These are phyloP conservation scores for Tilletia horrida DNA, from an alignment of 1,284 basidiomycete species.

Conservation along the genomic window DNA sequence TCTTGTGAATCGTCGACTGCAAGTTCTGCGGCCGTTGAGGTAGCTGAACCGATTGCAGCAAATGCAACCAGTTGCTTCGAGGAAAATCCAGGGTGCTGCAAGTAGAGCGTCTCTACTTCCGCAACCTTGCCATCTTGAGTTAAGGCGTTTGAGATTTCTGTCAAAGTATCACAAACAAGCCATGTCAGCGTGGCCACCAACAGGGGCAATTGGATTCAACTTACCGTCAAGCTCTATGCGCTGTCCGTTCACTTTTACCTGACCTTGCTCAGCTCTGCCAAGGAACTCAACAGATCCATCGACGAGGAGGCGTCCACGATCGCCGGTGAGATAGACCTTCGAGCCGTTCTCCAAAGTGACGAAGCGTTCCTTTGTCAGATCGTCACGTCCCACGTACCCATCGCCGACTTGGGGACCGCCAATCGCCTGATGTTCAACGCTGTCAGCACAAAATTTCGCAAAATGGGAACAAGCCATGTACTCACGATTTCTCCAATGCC, in stretches of 20 bases:
- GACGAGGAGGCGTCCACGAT: constrained; percentile 47
- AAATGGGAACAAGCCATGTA: not conserved
- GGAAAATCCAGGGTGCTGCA: constrained; percentile 42
- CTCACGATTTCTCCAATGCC: constrained; percentile 42
- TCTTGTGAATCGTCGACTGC: not conserved
- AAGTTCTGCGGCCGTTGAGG: not conserved
- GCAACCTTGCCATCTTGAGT: constrained; percentile 27
- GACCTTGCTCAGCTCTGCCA: constrained; percentile 46
- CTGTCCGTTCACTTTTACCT: constrained; percentile 54
- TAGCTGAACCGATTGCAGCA: not conserved
- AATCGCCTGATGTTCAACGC: constrained; percentile 27
- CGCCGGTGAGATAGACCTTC: constrained; percentile 51
- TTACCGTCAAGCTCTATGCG: constrained; percentile 49
- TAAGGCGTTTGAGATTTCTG: constrained; percentile 41
- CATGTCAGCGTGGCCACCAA: constrained; percentile 7
- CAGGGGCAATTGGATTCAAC: not conserved
- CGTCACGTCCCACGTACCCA: constrained; percentile 44
- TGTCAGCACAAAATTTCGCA: constrained; percentile 2
- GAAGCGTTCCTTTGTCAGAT: constrained; percentile 45
- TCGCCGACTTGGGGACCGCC: constrained; percentile 52
- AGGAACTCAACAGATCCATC: constrained; percentile 48
- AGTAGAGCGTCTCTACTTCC: constrained; percentile 44
- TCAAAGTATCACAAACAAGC: too few relatives aligned
- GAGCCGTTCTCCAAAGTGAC: constrained; percentile 35
- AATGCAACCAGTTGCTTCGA: constrained; percentile 49